A percentile compares a stretch with the other conserved stretches of the same genome.
phyloP scores from a whole-genome alignment of 192 early-diverging fungal genomes.

The Entomortierella beljakovae region DNA sequence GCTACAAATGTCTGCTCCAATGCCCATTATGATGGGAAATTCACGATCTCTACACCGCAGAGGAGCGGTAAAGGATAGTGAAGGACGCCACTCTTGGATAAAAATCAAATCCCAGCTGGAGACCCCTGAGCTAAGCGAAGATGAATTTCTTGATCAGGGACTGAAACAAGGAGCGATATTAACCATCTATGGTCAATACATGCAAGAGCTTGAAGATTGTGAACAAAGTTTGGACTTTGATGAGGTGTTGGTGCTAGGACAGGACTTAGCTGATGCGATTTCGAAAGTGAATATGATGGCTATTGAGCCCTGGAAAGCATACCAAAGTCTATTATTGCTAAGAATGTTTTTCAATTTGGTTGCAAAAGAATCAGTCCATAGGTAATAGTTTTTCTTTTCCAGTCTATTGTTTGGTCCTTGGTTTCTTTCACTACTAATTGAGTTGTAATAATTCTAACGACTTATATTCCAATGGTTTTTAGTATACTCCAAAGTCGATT shows the following conservation, averaged over 20 bases:
- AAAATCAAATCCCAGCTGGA: conserved; percentile 24
- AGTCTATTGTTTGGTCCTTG: background rate
- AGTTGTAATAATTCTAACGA: too few relatives aligned
- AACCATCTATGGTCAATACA: conserved; percentile 29
- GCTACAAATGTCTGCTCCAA: conserved; percentile 15
- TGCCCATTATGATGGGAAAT: conserved; percentile 17
- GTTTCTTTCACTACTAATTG: too few relatives aligned
- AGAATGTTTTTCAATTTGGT: conserved; percentile 48
- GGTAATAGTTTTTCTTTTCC: conserved; percentile 5
- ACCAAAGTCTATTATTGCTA: conserved; percentile 35
- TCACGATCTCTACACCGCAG: background rate
- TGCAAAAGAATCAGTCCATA: conserved; percentile 50
- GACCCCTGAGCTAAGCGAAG: conserved; percentile 40
- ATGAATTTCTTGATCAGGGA: conserved; percentile 34
- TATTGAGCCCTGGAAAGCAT: conserved; percentile 44
- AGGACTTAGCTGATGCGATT: conserved; percentile 39
- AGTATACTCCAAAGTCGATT: conserved; percentile 47
- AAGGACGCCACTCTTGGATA: conserved; percentile 30
- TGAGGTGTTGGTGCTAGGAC: conserved; percentile 36
- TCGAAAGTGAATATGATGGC: conserved; percentile 35
- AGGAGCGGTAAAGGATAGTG: background rate
- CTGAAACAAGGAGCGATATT: conserved; percentile 34
- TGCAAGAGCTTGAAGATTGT: conserved; percentile 31
- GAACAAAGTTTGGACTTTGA: conserved; percentile 44
- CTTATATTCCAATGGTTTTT: background rate